These are phyloP conservation scores for Acrasis kona DNA, from an alignment of 78 protist genomes.

Conservation along the genomic window DNA sequence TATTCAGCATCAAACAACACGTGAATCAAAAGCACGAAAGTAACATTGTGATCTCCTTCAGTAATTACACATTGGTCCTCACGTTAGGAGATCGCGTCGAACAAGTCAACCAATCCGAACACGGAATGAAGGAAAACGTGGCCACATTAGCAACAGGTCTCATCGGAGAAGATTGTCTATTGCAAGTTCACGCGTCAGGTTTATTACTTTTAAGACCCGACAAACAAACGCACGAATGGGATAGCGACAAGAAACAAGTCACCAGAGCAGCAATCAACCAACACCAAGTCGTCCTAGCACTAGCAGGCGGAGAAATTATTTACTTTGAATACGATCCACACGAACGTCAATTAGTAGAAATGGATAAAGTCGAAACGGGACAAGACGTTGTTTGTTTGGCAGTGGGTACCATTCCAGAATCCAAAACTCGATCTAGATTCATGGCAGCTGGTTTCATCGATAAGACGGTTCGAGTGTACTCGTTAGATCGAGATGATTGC, in stretches of 20 bases:
- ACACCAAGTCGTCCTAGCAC: slow-evolving; percentile 63
- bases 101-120: slow-evolving; percentile 67
- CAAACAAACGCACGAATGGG: slow-evolving; percentile 75
- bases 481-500: slow-evolving; percentile 72
- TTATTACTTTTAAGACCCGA: slow-evolving; percentile 70
- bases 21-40: neutral
- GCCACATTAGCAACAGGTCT: slow-evolving; percentile 52
- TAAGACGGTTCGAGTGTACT: slow-evolving; percentile 60
- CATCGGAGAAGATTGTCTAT: slow-evolving; percentile 73
- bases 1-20: slow-evolving; percentile 49
- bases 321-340: slow-evolving; percentile 88
- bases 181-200: slow-evolving; percentile 75
- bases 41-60: slow-evolving; percentile 70
- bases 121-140: slow-evolving; percentile 62
- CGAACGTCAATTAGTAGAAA: slow-evolving; percentile 58
- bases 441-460: slow-evolving; percentile 49
- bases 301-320: slow-evolving; percentile 72
- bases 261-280: slow-evolving; percentile 44
- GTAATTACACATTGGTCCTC: slow-evolving; percentile 77
- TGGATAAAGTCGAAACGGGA: slow-evolving; percentile 38
- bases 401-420: slow-evolving; percentile 66
- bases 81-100: slow-evolving; percentile 75
- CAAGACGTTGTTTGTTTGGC: slow-evolving; percentile 62
- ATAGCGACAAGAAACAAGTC: slow-evolving; percentile 23
- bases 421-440: slow-evolving; percentile 51